Conservation (phyloP, 2,329 filamentous ascomycete genomes). For the Cordyceps tenuipes region DNA sequence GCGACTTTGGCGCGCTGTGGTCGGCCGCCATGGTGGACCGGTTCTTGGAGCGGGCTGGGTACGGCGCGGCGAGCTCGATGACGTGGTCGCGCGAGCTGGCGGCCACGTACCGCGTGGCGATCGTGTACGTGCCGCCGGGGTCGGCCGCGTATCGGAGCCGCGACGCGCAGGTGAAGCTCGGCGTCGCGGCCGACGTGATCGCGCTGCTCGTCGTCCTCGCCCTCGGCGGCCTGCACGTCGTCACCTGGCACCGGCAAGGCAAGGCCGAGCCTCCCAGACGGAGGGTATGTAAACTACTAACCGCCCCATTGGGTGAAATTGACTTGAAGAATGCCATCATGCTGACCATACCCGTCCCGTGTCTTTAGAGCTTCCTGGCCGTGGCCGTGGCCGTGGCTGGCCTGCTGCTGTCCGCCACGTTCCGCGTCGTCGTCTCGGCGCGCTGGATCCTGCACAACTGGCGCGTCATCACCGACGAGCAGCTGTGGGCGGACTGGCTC, state of each 20-base stretch:
- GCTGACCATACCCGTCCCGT: too few relatives aligned
- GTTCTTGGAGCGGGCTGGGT: not conserved
- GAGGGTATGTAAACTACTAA: not conserved
- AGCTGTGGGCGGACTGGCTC: not conserved
- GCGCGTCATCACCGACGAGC: not conserved
- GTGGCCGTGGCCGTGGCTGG: not conserved
- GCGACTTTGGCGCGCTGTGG: not conserved
- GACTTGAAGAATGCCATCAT: too few relatives aligned
- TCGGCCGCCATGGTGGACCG: not conserved
- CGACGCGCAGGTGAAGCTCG: not conserved
- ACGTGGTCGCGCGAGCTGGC: not conserved
- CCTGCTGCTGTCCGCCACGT: not conserved
- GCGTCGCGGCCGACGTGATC: not conserved
- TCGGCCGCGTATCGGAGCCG: not conserved
- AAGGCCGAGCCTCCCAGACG: not conserved
- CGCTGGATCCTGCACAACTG: slow-evolving; percentile 3
- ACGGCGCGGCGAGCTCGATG: not conserved
- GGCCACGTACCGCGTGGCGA: not conserved
- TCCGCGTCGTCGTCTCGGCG: slow-evolving; percentile 4
- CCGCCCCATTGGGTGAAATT: too few relatives aligned
- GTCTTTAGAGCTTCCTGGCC: not conserved
- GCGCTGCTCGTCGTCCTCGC: not conserved
- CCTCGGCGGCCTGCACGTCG: not conserved
- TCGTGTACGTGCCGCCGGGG: not conserved
- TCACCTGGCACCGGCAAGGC: not conserved